These are phyloP conservation scores for Remersonia thermophila DNA, from an alignment of 2,329 filamentous ascomycete genomes.

Conservation along the genomic window DNA sequence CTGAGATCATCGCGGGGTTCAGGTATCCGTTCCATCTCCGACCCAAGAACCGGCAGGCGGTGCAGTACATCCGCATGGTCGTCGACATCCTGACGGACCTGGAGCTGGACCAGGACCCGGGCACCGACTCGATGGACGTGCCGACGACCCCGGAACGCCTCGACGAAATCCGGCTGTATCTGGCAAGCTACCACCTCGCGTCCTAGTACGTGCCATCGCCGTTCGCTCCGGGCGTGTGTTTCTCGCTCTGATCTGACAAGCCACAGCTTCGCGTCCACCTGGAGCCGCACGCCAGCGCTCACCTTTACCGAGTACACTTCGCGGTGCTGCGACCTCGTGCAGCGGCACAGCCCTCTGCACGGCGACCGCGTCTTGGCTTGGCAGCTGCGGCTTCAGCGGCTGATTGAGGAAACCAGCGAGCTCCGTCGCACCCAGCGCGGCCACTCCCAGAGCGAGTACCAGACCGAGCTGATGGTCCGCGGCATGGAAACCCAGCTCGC, in stretches of 20 bases:
- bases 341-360: constrained; percentile 23
- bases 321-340: constrained; percentile 33
- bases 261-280: constrained; percentile 27
- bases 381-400: constrained; percentile 30
- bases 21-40: constrained; percentile 45
- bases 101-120: constrained; percentile 32
- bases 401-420: constrained; percentile 27
- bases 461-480: constrained; percentile 31
- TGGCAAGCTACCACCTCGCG: constrained; percentile 31
- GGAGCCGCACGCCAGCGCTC: constrained; percentile 25
- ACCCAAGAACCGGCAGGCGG: constrained; percentile 36
- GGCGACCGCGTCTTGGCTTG: constrained; percentile 33
- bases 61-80: constrained; percentile 41
- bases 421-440: constrained; percentile 20
- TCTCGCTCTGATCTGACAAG: constrained; percentile 9
- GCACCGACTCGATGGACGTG: constrained; percentile 15
- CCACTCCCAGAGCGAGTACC: constrained; percentile 25
- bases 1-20: not conserved
- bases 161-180: constrained; percentile 33
- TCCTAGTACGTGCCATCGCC: constrained; percentile 26
- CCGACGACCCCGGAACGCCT: constrained; percentile 23
- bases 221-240: not conserved
- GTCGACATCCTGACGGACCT: constrained; percentile 38
- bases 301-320: constrained; percentile 31
- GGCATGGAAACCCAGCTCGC: constrained; percentile 35